Conservation (phyloP, 768 basidiomycete genomes). For the Rickenella mellea region DNA sequence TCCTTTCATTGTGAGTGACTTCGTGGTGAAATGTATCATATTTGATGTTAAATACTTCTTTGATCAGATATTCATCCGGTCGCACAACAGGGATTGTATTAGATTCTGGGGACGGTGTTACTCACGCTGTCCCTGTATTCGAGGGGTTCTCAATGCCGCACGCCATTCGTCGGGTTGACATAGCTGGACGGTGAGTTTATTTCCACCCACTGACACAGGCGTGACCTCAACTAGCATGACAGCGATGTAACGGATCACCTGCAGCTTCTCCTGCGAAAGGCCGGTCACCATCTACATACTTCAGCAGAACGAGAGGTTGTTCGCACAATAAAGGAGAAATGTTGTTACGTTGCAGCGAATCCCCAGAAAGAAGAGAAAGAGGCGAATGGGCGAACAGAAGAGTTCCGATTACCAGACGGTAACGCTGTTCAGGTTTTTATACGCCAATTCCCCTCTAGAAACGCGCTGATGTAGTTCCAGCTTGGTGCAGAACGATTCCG, state of each 20-base stretch:
- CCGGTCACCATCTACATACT: slow-evolving; percentile 91
- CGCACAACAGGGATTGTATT: slow-evolving; percentile 98
- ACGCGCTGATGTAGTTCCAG: slow-evolving; percentile 30
- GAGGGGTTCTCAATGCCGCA: slow-evolving; percentile 99
- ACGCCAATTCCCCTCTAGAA: slow-evolving; percentile 7
- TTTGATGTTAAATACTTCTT: slow-evolving; percentile 5
- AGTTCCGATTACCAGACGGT: slow-evolving; percentile 91
- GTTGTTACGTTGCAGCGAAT: slow-evolving; percentile 89
- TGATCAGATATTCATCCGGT: slow-evolving; percentile 86
- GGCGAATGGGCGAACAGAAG: slow-evolving; percentile 62
- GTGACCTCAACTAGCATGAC: slow-evolving; percentile 8
- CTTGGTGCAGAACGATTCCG: slow-evolving; percentile 92
- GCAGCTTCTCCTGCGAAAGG: slow-evolving; percentile 86
- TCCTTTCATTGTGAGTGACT: slow-evolving; percentile 78
- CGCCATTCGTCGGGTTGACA: slow-evolving; percentile 90
- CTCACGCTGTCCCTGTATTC: slow-evolving; percentile 96
- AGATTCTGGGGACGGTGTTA: slow-evolving; percentile 97
- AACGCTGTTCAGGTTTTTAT: slow-evolving; percentile 71
- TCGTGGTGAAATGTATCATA: slow-evolving; percentile 1
- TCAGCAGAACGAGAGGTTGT: slow-evolving; percentile 97
- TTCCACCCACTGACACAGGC: background rate
- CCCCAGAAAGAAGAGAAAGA: slow-evolving; percentile 97
- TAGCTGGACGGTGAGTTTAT: slow-evolving; percentile 75
- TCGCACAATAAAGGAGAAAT: slow-evolving; percentile 96
- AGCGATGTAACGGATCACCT: slow-evolving; percentile 97